Conservation (phyloP, 371 early-diverging fungal genomes). For the Nematocida ausubeli region DNA sequence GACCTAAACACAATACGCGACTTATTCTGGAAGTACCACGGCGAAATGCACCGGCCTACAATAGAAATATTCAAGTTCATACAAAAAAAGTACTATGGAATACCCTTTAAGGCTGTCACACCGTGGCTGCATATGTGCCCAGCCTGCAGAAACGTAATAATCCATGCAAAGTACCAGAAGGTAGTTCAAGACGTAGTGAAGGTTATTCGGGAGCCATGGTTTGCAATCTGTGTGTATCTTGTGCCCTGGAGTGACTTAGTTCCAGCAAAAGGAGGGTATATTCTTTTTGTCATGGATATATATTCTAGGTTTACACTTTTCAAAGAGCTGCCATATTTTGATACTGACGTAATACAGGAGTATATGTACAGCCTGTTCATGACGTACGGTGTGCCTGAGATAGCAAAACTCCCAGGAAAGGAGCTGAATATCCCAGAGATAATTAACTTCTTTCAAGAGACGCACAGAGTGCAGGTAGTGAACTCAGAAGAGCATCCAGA, state of each 20-base stretch:
- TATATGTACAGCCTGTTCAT: neutral
- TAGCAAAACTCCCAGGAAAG: constrained; percentile 5
- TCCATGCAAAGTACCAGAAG: neutral
- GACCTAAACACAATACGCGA: constrained; percentile 14
- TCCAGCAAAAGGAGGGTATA: neutral
- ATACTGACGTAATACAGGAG: neutral
- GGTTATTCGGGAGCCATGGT: constrained; percentile 44
- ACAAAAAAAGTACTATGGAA: constrained; percentile 20
- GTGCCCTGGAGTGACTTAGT: neutral
- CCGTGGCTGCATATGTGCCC: constrained; percentile 28
- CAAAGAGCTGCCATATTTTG: neutral
- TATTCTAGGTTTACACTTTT: constrained; percentile 25
- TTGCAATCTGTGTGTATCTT: constrained; percentile 27
- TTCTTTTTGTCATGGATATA: constrained; percentile 29
- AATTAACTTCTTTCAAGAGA: neutral
- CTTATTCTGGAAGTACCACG: constrained; percentile 14
- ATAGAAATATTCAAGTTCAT: neutral
- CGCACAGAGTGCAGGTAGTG: constrained; percentile 9
- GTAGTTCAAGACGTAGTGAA: constrained; percentile 6
- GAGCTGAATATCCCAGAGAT: neutral
- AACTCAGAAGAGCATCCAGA: neutral
- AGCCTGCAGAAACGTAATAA: constrained; percentile 11
- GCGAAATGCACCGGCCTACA: neutral
- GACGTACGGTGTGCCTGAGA: constrained; percentile 21
- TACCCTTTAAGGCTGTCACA: neutral